Conservation (phyloP, 1,284 basidiomycete species). For the Thecaphora thlaspeos region DNA sequence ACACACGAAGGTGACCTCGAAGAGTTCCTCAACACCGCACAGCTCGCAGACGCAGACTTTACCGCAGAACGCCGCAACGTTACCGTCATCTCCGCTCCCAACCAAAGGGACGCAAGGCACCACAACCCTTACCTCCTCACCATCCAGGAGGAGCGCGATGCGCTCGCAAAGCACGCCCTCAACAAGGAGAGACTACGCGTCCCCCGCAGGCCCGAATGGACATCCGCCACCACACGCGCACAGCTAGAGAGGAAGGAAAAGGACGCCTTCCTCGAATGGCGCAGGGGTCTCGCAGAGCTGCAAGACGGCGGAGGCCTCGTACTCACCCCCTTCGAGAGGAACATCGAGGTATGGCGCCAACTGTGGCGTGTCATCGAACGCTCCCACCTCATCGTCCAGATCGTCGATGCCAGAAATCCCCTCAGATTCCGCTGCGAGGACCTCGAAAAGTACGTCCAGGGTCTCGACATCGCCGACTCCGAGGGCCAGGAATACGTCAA, state of each 20-base stretch:
- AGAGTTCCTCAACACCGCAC: conserved; percentile 92
- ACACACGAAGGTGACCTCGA: conserved; percentile 96
- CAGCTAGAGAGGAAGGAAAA: conserved; percentile 55
- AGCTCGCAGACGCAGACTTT: conserved; percentile 91
- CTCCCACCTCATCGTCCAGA: conserved; percentile 55
- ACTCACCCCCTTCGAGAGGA: conserved; percentile 58
- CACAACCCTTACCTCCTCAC: conserved; percentile 85
- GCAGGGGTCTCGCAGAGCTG: conserved; percentile 52
- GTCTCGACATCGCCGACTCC: conserved; percentile 70
- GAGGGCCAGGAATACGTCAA: conserved; percentile 85
- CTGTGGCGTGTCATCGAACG: conserved; percentile 57
- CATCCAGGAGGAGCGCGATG: conserved; percentile 75
- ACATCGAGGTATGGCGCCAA: conserved; percentile 58
- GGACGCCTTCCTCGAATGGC: conserved; percentile 56
- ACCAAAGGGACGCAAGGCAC: conserved; percentile 36
- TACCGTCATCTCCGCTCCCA: conserved; percentile 75
- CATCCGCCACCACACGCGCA: conserved; percentile 44
- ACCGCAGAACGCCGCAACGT: conserved; percentile 94
- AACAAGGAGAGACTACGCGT: conserved; percentile 53
- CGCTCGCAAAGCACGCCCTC: conserved; percentile 45
- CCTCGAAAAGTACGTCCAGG: conserved; percentile 53
- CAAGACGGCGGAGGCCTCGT: conserved; percentile 54
- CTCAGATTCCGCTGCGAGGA: conserved; percentile 57
- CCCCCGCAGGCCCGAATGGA: conserved; percentile 52
- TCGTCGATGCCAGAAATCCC: conserved; percentile 57